phyloP scores from a whole-genome alignment of 179 eudicot genomes.

The Silene vulgaris region DNA sequence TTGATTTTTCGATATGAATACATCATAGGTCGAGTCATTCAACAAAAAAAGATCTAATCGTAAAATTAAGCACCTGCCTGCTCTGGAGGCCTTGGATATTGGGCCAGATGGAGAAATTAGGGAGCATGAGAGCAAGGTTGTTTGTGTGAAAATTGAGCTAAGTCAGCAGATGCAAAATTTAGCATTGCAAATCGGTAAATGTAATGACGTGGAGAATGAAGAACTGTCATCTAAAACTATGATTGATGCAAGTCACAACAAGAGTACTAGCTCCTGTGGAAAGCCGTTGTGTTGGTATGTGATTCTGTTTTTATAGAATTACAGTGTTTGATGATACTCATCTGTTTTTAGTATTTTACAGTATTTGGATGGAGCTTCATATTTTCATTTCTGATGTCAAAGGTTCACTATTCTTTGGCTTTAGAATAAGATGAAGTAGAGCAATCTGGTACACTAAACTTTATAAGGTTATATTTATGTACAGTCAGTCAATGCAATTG shows the following conservation, averaged over 20 bases:
- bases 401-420: not conserved
- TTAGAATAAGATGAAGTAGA: not conserved
- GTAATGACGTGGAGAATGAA: constrained; percentile 40
- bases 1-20: constrained; percentile 1
- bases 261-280: constrained; percentile 34
- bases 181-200: constrained; percentile 26
- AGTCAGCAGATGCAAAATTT: constrained; percentile 28
- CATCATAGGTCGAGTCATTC: constrained; percentile 52
- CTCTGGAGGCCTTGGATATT: constrained; percentile 25
- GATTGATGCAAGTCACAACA: constrained; percentile 28
- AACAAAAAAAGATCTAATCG: constrained; percentile 51
- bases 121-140: constrained; percentile 20
- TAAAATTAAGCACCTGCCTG: constrained; percentile 49
- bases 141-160: constrained; percentile 25
- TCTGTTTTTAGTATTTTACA: constrained; percentile 10
- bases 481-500: not conserved
- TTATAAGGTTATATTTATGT: not conserved
- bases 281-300: constrained; percentile 63
- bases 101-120: constrained; percentile 9
- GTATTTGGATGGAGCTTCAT: not conserved
- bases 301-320: not conserved
- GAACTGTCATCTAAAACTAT: constrained; percentile 29
- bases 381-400: not conserved
- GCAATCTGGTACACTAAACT: not conserved
- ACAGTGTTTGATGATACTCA: not conserved